Conservation (phyloP, 495 filamentous ascomycete genomes). For the Stereocaulon alpinum region DNA sequence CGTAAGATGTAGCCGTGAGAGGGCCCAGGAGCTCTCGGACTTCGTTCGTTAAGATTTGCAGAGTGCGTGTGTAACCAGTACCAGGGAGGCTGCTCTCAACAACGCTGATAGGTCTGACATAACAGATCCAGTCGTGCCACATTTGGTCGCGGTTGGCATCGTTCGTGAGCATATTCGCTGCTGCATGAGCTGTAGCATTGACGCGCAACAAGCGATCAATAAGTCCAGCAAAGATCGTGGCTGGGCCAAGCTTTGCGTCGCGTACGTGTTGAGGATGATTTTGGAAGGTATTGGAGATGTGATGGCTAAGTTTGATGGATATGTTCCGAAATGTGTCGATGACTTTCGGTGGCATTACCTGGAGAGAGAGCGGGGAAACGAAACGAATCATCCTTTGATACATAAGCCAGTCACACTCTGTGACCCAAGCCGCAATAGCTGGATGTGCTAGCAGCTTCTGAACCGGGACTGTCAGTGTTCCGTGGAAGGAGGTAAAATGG, state of each 20-base stretch:
- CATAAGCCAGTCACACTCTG: constrained; percentile 87
- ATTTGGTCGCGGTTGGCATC: constrained; percentile 73
- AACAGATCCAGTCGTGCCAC: constrained; percentile 81
- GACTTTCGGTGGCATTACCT: constrained; percentile 77
- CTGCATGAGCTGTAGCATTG: constrained; percentile 81
- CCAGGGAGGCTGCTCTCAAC: constrained; percentile 48
- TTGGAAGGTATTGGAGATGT: constrained; percentile 70
- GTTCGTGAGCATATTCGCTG: constrained; percentile 64
- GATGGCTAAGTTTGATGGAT: constrained; percentile 62
- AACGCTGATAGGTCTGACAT: constrained; percentile 62
- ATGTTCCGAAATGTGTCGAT: constrained; percentile 76
- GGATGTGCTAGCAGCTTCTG: constrained; percentile 83
- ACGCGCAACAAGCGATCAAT: constrained; percentile 78
- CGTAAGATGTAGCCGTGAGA: constrained; percentile 42
- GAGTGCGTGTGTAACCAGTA: constrained; percentile 16
- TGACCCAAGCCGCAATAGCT: constrained; percentile 80
- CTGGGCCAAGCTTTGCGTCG: constrained; percentile 74
- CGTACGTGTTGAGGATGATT: constrained; percentile 73
- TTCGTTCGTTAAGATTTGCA: constrained; percentile 60
- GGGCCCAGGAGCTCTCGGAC: constrained; percentile 62
- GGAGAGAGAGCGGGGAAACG: constrained; percentile 70
- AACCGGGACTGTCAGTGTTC: constrained; percentile 92
- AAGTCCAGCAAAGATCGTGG: constrained; percentile 76
- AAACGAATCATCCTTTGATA: constrained; percentile 95
- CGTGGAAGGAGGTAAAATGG: constrained; percentile 90